phyloP scores from a whole-genome alignment of 2,329 filamentous ascomycete genomes.

The Monosporascus sp. region DNA sequence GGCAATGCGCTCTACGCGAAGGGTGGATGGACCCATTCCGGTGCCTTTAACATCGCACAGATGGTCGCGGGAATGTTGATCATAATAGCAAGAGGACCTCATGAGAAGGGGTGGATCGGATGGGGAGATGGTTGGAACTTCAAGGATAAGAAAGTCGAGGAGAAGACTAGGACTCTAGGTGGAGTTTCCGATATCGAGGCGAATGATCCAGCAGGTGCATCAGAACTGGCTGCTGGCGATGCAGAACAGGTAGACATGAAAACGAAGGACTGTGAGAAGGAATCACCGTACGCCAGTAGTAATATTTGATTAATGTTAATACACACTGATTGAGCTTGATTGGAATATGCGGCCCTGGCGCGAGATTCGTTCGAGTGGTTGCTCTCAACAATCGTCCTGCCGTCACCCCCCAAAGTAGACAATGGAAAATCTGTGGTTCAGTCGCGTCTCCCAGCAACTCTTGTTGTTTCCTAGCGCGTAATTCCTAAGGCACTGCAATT shows the following conservation, averaged over 20 bases:
- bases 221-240: slow-evolving; percentile 5
- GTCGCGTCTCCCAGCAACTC: not conserved
- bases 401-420: no score
- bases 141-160: slow-evolving; percentile 8
- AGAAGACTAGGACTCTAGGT: not conserved
- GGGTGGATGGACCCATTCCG: slow-evolving; percentile 25
- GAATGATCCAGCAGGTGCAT: not conserved
- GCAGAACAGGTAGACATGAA: not conserved
- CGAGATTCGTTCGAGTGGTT: not conserved
- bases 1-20: slow-evolving; percentile 26
- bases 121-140: slow-evolving; percentile 27
- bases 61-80: slow-evolving; percentile 19
- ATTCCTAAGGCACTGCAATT: no score
- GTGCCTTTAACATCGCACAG: slow-evolving; percentile 25
- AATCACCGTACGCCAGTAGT: not conserved
- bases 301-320: not conserved
- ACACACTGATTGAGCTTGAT: not conserved
- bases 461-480: not conserved
- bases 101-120: slow-evolving; percentile 26
- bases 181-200: slow-evolving; percentile 9
- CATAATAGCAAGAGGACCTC: slow-evolving; percentile 18
- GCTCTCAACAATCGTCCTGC: not conserved
- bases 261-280: not conserved
- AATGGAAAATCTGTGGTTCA: not conserved
- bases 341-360: not conserved